A percentile compares a stretch with the other conserved stretches of the same genome.
Evolutionary conservation across 306 rosid genomes (phyloP).

Genomic region (Coriaria nepalensis): DNA sequence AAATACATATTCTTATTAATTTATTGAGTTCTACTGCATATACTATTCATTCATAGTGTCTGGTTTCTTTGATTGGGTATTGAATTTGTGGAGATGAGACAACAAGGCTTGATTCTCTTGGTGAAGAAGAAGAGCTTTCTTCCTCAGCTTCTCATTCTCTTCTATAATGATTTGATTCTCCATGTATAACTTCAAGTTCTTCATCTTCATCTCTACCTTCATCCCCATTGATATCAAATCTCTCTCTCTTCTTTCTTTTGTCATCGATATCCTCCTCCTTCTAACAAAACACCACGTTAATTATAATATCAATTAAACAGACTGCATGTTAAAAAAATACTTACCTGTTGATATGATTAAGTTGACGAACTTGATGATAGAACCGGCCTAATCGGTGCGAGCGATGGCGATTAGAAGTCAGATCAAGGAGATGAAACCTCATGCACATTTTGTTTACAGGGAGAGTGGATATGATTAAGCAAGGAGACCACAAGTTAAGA

Average conservation of each 20-base stretch:
- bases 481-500: too few species aligned
- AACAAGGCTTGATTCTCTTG: slow-evolving; percentile 58
- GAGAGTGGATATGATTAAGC: too few species aligned
- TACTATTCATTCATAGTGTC: too few species aligned
- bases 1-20: too few species aligned
- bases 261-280: slow-evolving; percentile 36
- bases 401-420: too few species aligned
- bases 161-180: slow-evolving; percentile 55
- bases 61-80: too few species aligned
- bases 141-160: slow-evolving; percentile 63
- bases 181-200: slow-evolving; percentile 52
- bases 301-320: slow-evolving; percentile 1
- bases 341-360: too few species aligned
- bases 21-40: too few species aligned
- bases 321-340: background rate
- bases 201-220: slow-evolving; percentile 41
- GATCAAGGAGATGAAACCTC: too few species aligned
- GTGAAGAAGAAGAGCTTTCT: slow-evolving; percentile 61
- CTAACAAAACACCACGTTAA: slow-evolving; percentile 3
- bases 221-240: slow-evolving; percentile 1
- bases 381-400: too few species aligned
- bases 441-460: too few species aligned
- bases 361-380: too few species aligned
- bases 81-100: slow-evolving; percentile 31
- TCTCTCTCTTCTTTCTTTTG: slow-evolving; percentile 19